Evolutionary conservation across 495 filamentous ascomycete species (phyloP).

Genomic region (Physcia stellaris): DNA sequence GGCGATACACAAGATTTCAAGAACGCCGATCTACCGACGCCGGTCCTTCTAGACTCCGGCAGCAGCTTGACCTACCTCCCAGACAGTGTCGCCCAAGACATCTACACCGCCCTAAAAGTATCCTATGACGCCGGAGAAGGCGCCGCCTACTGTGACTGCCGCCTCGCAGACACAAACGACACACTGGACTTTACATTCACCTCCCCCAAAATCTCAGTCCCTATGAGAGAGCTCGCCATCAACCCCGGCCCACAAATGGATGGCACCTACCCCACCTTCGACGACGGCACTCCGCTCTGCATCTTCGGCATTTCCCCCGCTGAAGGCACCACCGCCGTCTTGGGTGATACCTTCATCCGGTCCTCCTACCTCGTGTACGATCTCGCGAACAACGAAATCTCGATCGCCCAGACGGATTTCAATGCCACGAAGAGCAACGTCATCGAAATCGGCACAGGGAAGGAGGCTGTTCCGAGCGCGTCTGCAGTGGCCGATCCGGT

Average conservation of each 20-base stretch:
- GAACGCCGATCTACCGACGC: slow-evolving; percentile 39
- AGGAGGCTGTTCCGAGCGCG: slow-evolving; percentile 53
- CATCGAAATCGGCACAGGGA: slow-evolving; percentile 57
- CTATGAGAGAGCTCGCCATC: slow-evolving; percentile 66
- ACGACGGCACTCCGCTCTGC: slow-evolving; percentile 48
- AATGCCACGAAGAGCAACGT: slow-evolving; percentile 53
- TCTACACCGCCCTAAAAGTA: slow-evolving; percentile 49
- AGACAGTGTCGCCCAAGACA: slow-evolving; percentile 42
- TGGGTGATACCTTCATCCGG: slow-evolving; percentile 89
- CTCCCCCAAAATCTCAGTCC: slow-evolving; percentile 52
- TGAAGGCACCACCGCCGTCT: slow-evolving; percentile 42
- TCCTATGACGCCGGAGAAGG: slow-evolving; percentile 36
- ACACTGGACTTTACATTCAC: slow-evolving; percentile 60
- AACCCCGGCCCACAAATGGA: slow-evolving; percentile 25
- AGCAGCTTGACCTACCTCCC: slow-evolving; percentile 83
- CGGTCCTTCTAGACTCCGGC: slow-evolving; percentile 82
- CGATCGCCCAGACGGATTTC: slow-evolving; percentile 73
- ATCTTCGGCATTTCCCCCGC: slow-evolving; percentile 68
- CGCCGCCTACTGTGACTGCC: slow-evolving; percentile 59
- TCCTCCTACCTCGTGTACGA: slow-evolving; percentile 91
- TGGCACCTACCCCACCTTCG: slow-evolving; percentile 18
- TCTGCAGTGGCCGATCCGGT: slow-evolving; percentile 53
- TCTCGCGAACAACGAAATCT: slow-evolving; percentile 75
- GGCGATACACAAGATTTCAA: slow-evolving; percentile 21
- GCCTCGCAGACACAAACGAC: slow-evolving; percentile 38